Evolutionary conservation across 83 land plant genomes (phyloP).

Genomic region (Picea abies): DNA sequence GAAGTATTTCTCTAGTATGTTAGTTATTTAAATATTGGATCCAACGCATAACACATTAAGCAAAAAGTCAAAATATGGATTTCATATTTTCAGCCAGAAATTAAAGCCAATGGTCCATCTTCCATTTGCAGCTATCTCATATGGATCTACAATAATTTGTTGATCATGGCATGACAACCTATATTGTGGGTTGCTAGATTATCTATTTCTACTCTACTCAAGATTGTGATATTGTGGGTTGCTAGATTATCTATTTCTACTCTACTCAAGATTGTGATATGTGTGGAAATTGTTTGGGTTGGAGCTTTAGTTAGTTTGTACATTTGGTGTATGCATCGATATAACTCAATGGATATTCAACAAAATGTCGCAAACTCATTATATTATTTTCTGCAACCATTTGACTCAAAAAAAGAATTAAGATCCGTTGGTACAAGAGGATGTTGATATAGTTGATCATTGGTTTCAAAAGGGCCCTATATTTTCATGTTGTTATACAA

Average conservation of each 20-base stretch:
- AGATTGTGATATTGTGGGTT: neutral
- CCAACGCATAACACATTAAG: no score
- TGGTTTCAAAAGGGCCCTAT: no score
- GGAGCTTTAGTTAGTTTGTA: constrained; percentile 9
- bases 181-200: neutral
- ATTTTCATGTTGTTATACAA: no score
- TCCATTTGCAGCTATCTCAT: constrained; percentile 4
- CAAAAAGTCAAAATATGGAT: neutral
- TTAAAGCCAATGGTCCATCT: constrained; percentile 3
- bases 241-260: neutral
- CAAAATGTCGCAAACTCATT: no score
- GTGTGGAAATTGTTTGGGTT: constrained; percentile 3
- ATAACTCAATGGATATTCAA: no score
- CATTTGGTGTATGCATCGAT: neutral
- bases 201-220: neutral
- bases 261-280: constrained; percentile 7
- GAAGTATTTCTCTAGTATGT: no score
- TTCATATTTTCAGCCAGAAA: constrained; percentile 14
- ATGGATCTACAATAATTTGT: constrained; percentile 3
- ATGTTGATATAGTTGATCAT: no score
- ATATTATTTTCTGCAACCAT: no score
- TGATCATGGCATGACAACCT: neutral
- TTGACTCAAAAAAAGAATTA: no score
- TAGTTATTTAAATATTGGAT: no score
- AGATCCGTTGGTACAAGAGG: no score